phyloP scores from a whole-genome alignment of 768 basidiomycete species.

The Rickenella mellea region DNA sequence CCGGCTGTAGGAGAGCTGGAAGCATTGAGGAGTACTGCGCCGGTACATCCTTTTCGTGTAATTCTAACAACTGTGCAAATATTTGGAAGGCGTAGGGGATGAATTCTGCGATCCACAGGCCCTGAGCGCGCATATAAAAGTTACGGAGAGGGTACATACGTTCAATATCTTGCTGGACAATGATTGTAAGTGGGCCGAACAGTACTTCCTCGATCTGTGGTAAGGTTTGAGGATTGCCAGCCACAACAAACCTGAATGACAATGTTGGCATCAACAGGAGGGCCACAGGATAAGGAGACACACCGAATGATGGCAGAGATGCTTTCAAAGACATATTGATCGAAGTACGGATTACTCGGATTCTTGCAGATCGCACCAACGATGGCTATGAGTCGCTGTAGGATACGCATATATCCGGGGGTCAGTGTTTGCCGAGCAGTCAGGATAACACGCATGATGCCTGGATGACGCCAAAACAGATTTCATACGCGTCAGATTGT shows the following conservation, averaged over 20 bases:
- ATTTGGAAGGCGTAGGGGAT: slow-evolving; percentile 97
- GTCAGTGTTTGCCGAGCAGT: slow-evolving; percentile 76
- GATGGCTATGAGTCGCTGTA: slow-evolving; percentile 72
- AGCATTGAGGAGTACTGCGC: slow-evolving; percentile 70
- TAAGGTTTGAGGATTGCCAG: slow-evolving; percentile 57
- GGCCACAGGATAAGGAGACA: slow-evolving; percentile 2
- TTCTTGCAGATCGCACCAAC: slow-evolving; percentile 87
- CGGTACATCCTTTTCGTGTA: slow-evolving; percentile 61
- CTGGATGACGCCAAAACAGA: slow-evolving; percentile 28
- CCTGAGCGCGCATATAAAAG: not conserved
- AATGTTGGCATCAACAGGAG: not conserved
- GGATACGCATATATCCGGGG: slow-evolving; percentile 52
- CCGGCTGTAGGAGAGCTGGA: slow-evolving; percentile 74
- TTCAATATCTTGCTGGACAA: slow-evolving; percentile 88
- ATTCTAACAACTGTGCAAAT: slow-evolving; percentile 88
- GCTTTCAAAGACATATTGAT: slow-evolving; percentile 95
- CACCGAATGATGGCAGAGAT: slow-evolving; percentile 89
- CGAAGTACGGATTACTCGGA: slow-evolving; percentile 95
- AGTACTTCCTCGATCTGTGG: slow-evolving; percentile 70
- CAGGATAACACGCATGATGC: slow-evolving; percentile 87
- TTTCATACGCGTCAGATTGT: not conserved
- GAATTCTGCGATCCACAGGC: slow-evolving; percentile 54
- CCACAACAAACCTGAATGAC: slow-evolving; percentile 62
- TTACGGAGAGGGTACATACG: slow-evolving; percentile 38
- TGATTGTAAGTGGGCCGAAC: slow-evolving; percentile 80